phyloP scores from a whole-genome alignment of 1,284 basidiomycete species.

The Hemileia vastatrix region DNA sequence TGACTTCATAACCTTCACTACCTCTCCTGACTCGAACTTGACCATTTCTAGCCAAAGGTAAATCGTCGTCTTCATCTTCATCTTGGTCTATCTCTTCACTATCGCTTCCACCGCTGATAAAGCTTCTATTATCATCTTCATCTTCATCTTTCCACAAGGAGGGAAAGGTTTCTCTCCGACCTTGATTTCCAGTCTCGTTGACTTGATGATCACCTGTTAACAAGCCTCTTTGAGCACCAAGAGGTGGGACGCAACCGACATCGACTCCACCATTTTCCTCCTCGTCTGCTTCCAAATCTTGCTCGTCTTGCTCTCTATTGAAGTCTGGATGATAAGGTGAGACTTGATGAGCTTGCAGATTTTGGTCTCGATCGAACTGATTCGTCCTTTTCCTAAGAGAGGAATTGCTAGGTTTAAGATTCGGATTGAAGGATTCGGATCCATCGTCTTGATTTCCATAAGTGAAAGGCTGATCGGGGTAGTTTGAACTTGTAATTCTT shows the following conservation, averaged over 20 bases:
- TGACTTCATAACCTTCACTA: constrained; percentile 31
- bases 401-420: constrained; percentile 17
- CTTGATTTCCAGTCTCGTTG: background rate
- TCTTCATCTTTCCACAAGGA: background rate
- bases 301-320: background rate
- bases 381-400: background rate
- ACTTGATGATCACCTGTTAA: background rate
- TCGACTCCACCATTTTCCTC: constrained; percentile 8
- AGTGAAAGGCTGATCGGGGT: too few species aligned
- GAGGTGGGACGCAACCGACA: constrained; percentile 10
- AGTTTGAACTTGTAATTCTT: too few species aligned
- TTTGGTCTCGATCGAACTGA: background rate
- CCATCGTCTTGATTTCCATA: too few species aligned
- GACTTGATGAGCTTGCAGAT: background rate
- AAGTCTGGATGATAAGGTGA: constrained; percentile 16
- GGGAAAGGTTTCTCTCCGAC: background rate
- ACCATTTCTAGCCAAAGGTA: too few species aligned
- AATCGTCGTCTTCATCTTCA: constrained; percentile 4
- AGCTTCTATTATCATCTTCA: background rate
- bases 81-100: constrained; percentile 1
- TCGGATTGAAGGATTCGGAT: too few species aligned
- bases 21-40: constrained; percentile 24
- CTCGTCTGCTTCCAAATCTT: background rate
- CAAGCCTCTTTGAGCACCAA: background rate
- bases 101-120: background rate